Percentiles rank a stretch among this genome's conserved stretches.
These are phyloP conservation scores for Rhizopogon vulgaris DNA, from an alignment of 768 basidiomycete genomes.

Conservation along the genomic window DNA sequence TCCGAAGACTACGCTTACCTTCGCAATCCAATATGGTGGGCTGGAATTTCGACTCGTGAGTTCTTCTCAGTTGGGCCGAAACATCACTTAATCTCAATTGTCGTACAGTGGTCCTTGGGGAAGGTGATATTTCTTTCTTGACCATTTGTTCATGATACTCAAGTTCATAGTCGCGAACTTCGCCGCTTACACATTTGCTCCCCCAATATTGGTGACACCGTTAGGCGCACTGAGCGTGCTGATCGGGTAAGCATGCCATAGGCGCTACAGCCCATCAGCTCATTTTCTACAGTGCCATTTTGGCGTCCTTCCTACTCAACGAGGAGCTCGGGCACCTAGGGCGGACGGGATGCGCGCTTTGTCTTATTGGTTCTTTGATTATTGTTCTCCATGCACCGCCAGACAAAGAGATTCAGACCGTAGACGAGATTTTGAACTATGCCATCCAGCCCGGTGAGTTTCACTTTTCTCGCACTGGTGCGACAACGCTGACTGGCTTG, in stretches of 20 bases:
- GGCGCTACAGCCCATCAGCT: constrained; percentile 1
- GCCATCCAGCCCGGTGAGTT: constrained; percentile 86
- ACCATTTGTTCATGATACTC: background rate
- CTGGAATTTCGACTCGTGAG: constrained; percentile 87
- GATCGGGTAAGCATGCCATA: constrained; percentile 65
- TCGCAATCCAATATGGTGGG: constrained; percentile 95
- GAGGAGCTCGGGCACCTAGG: constrained; percentile 95
- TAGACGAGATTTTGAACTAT: constrained; percentile 88
- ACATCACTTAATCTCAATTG: constrained; percentile 4
- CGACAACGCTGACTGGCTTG: constrained; percentile 5
- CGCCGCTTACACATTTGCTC: constrained; percentile 96
- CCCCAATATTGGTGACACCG: constrained; percentile 96
- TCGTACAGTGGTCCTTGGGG: constrained; percentile 84
- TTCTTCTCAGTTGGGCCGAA: constrained; percentile 14
- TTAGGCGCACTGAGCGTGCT: constrained; percentile 95
- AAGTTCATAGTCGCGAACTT: constrained; percentile 68
- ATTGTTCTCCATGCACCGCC: constrained; percentile 96
- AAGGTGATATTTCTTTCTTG: constrained; percentile 49
- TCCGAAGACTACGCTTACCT: constrained; percentile 86
- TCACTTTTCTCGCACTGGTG: background rate
- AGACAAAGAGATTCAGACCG: constrained; percentile 88
- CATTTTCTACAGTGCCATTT: constrained; percentile 60
- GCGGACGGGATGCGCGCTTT: constrained; percentile 77
- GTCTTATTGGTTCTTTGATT: constrained; percentile 82
- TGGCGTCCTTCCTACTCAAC: constrained; percentile 88